Evolutionary conservation across 2,329 filamentous ascomycete species (phyloP).

Genomic region (Penicillium sp.): DNA sequence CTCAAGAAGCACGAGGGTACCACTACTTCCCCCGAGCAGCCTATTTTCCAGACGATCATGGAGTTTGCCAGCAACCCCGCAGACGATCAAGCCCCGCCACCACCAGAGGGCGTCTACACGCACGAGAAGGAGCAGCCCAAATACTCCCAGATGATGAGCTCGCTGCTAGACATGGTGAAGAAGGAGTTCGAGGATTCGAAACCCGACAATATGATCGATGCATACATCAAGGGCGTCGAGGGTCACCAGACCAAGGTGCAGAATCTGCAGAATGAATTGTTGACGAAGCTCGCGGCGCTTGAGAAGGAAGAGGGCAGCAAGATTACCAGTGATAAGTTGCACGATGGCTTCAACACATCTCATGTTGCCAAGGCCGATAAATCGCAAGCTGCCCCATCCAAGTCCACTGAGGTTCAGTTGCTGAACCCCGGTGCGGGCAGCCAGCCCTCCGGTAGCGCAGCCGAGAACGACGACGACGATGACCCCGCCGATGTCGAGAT

Average conservation of each 20-base stretch:
- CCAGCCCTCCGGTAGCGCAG: conserved; percentile 53
- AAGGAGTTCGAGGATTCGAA: conserved; percentile 73
- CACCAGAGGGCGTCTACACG: conserved; percentile 76
- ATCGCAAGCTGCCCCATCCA: conserved; percentile 24
- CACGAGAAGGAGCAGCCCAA: conserved; percentile 73
- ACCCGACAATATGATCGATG: conserved; percentile 67
- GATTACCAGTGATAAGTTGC: conserved; percentile 89
- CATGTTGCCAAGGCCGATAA: conserved; percentile 66
- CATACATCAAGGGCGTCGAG: conserved; percentile 76
- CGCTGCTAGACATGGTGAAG: conserved; percentile 91
- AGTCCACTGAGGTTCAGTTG: conserved; percentile 60
- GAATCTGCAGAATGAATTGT: conserved; percentile 72
- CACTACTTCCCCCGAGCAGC: conserved; percentile 68
- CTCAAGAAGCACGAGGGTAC: conserved; percentile 73
- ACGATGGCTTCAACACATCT: conserved; percentile 88
- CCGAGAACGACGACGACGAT: conserved; percentile 51
- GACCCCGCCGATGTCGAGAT: conserved; percentile 75
- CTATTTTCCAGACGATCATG: conserved; percentile 87
- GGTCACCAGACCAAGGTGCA: conserved; percentile 76
- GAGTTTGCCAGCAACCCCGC: conserved; percentile 71
- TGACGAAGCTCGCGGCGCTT: conserved; percentile 72
- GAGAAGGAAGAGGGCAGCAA: conserved; percentile 83
- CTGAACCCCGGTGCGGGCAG: conserved; percentile 64
- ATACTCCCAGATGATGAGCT: conserved; percentile 98
- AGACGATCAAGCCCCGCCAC: conserved; percentile 71